Base-by-base conservation (phyloP, 257 asterid genomes). In the Rhazya stricta region DNA sequence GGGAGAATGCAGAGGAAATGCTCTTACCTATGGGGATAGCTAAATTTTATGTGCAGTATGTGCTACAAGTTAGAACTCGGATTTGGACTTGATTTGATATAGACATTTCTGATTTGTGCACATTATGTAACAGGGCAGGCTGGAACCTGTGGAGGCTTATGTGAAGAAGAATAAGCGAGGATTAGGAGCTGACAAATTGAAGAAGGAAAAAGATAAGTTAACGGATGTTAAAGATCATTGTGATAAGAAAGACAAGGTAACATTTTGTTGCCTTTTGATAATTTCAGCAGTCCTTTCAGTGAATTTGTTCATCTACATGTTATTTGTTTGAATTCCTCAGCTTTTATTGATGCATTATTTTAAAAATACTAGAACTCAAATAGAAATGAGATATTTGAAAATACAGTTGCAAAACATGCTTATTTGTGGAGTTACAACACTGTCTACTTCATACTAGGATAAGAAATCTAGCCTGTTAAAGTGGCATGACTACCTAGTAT, bases 121-220 rank as follows among this genome's bases (percentile, higher is more conserved):
- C 21, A 46, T 46, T 80, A 74, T 45, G 62, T 79, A 75, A 77
- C 93, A 94, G 98, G 98, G 97, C 77, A 86, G 96, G 79, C 81
- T 94, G 86, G 98, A 94, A 85, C 97, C 97, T 29, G 80, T 94
- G 69, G 83, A 88, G 83, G 84, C 92, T 46, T 69, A 81, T 62
- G 37, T 85, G 50, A 94, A 90, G 89, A 94, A 83, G 79, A 90
- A 91, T 60, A 94, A 90, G 83, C 87, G 90, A 77, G 98, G 97
- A 27, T 50, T 94, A 80, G 98, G 97, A 82, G 97, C 97, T 12
- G 95, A 89, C n/a, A 87, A 82, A 79, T 83, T 81, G 70, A 86
- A 85, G 74, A 83, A 81, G 78, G 79, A 29, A 56, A 79, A 62
- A 46, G 81, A 81, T 70, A 78, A 82, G 71, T 65, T 42, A 11